Evolutionary conservation across 352 stramenopile species (phyloP), one percentile per base, ranked within the genome.

Genomic region (Pythium dissotocum): DNA sequence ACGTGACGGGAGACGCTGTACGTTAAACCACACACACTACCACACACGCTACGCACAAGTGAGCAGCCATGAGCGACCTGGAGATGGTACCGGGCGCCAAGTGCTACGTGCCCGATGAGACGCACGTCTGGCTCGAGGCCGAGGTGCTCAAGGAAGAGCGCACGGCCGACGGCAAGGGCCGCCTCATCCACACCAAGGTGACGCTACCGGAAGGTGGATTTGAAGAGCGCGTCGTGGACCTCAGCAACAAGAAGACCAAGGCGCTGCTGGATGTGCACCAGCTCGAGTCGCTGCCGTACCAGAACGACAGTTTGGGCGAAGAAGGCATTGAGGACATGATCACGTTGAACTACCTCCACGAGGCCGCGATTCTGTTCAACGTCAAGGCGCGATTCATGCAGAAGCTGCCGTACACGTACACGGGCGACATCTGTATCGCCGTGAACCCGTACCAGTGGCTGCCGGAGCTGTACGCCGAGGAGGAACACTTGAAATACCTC

Each of bases 361-460:
- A 97, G 69, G 85, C 91, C 4, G 89, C 89, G 54, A 96, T 98
- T 61, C 64, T 98, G 18, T 97, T 83, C 72, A 98, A 97, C 69
- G 73, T 98, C 57, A 89, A 93, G 70, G 79, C 75, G 72, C 82
- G 90, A 32, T 97, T 96, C 69, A 73, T 93, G 13, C 77, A 80
- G 44, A 77, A 86, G 28, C 79, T 95, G 35, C 96, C 97, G 1
- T 99, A 99, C 83, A 99, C 96, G 36, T 97, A 97, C 73, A 98
- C 97, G 32, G 95, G 96, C n/a, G 94, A 99, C 56, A 98, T 99
- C 72, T 94, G 98, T 53, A 97, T 99, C 67, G 96, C 97, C 2
- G 88, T 99, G 54, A 99, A 99, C 77, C 97, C 96, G n/a, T 99
- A 98, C 74, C 89, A 96, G 73, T 97, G 89, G 89, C 82, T 96